Conservation (phyloP, 345 rosid species). For the Citrus unshiu region DNA sequence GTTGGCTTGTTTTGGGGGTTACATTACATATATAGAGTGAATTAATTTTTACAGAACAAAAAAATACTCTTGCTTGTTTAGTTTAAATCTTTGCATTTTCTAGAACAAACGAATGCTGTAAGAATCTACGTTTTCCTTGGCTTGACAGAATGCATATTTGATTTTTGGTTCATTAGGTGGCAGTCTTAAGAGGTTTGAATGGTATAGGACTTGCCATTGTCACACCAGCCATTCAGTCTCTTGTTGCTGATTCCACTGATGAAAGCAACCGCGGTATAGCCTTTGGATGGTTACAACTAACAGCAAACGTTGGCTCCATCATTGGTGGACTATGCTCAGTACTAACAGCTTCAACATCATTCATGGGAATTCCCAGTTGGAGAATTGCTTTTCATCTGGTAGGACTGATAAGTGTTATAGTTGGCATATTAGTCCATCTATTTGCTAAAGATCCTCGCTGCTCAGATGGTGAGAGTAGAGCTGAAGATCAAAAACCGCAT, state of each 20-base stretch:
- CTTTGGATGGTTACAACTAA: constrained; percentile 75
- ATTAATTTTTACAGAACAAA: no score
- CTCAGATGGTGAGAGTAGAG: constrained; percentile 9
- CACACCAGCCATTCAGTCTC: constrained; percentile 55
- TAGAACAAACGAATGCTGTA: neutral
- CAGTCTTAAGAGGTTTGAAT: constrained; percentile 66
- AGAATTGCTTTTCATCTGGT: constrained; percentile 70
- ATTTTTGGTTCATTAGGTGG: constrained; percentile 36
- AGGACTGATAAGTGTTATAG: constrained; percentile 52
- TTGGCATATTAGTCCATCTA: constrained; percentile 51
- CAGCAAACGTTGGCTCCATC: constrained; percentile 57
- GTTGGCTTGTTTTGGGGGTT: no score
- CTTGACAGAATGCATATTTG: neutral
- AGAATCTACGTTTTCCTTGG: neutral
- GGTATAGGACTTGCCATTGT: constrained; percentile 69
- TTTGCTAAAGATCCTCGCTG: constrained; percentile 69
- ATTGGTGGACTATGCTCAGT: constrained; percentile 54
- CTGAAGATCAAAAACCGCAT: constrained; percentile 10
- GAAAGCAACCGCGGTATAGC: constrained; percentile 75
- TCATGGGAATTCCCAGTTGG: constrained; percentile 77
- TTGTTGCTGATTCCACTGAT: constrained; percentile 75
- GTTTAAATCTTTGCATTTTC: neutral
- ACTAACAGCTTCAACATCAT: constrained; percentile 57
- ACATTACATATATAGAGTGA: no score
- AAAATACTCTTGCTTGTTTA: no score